Percentiles rank a stretch among this genome's conserved stretches.
These are phyloP conservation scores for Alternaria angustiovoidea DNA, from an alignment of 2,329 filamentous ascomycete species.

Conservation along the genomic window DNA sequence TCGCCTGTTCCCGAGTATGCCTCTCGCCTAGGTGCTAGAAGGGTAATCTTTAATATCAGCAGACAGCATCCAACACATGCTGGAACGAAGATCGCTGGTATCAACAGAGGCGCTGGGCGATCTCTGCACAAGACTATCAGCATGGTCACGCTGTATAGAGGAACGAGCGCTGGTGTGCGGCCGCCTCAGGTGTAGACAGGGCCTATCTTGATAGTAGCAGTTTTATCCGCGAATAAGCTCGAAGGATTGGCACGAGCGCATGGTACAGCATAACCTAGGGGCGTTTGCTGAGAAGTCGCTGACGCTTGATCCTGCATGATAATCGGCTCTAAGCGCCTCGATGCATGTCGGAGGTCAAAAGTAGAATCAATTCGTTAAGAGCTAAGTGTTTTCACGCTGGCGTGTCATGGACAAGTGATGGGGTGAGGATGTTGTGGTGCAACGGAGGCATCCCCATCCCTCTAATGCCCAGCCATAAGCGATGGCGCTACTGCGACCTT, in stretches of 20 bases:
- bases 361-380: neutral
- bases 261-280: constrained; percentile 4
- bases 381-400: neutral
- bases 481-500: constrained; percentile 8
- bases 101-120: neutral
- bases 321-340: neutral
- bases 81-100: neutral
- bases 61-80: neutral
- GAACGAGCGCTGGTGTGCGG: neutral
- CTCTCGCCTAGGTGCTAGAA: neutral
- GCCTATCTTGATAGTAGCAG: neutral
- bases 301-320: constrained; percentile 1
- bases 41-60: constrained; percentile 1
- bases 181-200: neutral
- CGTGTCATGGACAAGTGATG: neutral
- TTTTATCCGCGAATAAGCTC: constrained; percentile 9
- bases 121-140: neutral
- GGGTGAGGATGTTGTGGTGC: neutral
- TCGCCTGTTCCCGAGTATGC: neutral
- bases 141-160: neutral
- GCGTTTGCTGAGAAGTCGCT: constrained; percentile 8
- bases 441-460: constrained; percentile 7
- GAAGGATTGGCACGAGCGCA: neutral
- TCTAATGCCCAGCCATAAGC: constrained; percentile 2
- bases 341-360: neutral